Evolutionary conservation across 2,329 filamentous ascomycete genomes (phyloP), one percentile per base, ranked within the genome.

Genomic region (Fusarium goolgardi): DNA sequence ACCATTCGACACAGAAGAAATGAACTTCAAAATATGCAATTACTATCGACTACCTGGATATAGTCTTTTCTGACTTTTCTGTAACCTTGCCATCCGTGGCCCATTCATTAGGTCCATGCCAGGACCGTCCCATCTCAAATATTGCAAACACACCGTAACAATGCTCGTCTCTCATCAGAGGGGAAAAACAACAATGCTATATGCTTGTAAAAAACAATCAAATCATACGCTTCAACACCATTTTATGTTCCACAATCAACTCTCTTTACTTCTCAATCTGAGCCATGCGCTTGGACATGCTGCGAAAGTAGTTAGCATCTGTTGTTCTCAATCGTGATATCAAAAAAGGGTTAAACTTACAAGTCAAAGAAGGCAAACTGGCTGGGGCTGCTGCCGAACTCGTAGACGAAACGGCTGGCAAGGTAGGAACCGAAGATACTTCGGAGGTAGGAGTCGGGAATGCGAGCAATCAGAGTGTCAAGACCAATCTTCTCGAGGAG

Each of bases 331-430:
- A 15, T 23, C 34, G 27, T 15, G 27, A 16, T n/a, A 6, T 15
- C 16, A 23, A 31, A 23, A 23, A 31, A 21, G 27, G 9, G 52
- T 49, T 27, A 46, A 63, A 91, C 91, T 88, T 83, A 94, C 92
- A 98, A 99, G 78, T 97, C 93, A 81, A 97, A 99, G 85, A 99
- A 99, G 39, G 95, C 94, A 83, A 99, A 98, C 76, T 97, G 95
- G 83, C 91, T 96, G 7, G 96, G 94, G 71, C 88, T 90, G 78
- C 94, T 94, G 75, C 96, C 96, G 78, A 95, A 96, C 78, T 97
- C 89, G 80, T 99, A 99, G 40, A 99, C 93, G 78, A 99, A 99
- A 43, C 96, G 91, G 76, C 92, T 96, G 49, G 96, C 95, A 71
- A 99, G 85, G 81, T 95, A 97, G 78, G 92, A 96, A 72, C 96